phyloP scores from a whole-genome alignment of 805 yeast species.

The Barnettozyma siamensis region DNA sequence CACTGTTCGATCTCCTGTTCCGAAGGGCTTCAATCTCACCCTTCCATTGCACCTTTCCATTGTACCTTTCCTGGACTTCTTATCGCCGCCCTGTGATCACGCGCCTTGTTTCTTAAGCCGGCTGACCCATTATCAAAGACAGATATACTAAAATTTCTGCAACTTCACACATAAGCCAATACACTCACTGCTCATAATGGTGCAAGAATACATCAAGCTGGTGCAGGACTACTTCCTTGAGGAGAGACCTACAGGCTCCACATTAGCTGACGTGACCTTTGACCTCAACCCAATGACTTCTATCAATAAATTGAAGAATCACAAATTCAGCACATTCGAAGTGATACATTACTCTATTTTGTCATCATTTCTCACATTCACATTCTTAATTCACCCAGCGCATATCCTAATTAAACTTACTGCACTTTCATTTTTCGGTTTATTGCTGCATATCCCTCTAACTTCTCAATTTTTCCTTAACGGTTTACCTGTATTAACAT shows the following conservation, averaged over 20 bases:
- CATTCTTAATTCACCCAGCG: slow-evolving; percentile 54
- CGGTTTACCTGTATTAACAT: slow-evolving; percentile 77
- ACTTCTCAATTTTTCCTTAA: slow-evolving; percentile 80
- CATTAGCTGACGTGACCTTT: slow-evolving; percentile 45
- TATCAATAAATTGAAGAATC: slow-evolving; percentile 36
- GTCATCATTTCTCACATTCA: slow-evolving; percentile 48
- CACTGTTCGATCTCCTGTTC: no score
- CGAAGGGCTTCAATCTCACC: no score
- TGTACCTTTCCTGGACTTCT: no score
- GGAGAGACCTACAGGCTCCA: slow-evolving; percentile 44
- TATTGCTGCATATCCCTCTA: slow-evolving; percentile 59
- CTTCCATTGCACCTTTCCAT: no score
- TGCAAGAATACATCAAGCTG: background rate
- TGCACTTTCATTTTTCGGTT: slow-evolving; percentile 34
- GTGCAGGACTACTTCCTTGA: slow-evolving; percentile 42
- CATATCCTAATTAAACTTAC: slow-evolving; percentile 33
- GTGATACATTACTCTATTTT: slow-evolving; percentile 46
- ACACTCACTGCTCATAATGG: background rate
- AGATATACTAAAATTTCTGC: no score
- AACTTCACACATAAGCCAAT: background rate
- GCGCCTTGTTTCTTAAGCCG: no score
- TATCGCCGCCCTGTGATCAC: no score
- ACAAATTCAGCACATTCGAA: slow-evolving; percentile 43
- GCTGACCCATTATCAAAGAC: no score
- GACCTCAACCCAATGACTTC: slow-evolving; percentile 41